Percentiles rank a stretch among this genome's conserved stretches.
Conservation (phyloP, 768 basidiomycete genomes). For the Hirschioporus abietinus region DNA sequence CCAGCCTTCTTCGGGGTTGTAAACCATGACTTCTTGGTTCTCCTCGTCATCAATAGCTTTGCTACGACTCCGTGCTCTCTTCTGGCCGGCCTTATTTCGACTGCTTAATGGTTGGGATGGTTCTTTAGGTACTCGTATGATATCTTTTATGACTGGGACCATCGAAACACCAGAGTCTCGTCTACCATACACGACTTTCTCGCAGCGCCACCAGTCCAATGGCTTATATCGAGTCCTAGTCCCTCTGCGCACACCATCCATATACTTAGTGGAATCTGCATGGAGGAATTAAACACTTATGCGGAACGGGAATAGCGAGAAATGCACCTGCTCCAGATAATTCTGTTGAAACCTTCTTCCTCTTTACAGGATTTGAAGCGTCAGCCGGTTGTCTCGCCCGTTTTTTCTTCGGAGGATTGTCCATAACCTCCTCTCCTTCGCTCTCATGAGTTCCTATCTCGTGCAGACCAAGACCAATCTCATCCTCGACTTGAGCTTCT, state of each 20-base stretch:
- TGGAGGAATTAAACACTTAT: not conserved
- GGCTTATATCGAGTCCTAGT: slow-evolving; percentile 64
- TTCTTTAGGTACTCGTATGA: slow-evolving; percentile 53
- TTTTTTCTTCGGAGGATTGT: slow-evolving; percentile 19
- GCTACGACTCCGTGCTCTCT: slow-evolving; percentile 36
- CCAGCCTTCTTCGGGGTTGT: slow-evolving; percentile 64
- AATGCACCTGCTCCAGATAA: slow-evolving; percentile 3
- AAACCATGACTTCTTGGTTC: slow-evolving; percentile 15
- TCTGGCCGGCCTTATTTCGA: slow-evolving; percentile 26
- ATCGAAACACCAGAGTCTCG: slow-evolving; percentile 43
- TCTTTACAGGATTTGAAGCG: slow-evolving; percentile 23
- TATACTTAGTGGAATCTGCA: slow-evolving; percentile 24
- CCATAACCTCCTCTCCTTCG: slow-evolving; percentile 26
- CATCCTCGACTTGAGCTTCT: slow-evolving; percentile 32
- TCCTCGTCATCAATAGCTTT: slow-evolving; percentile 38
- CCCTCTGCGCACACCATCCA: slow-evolving; percentile 61
- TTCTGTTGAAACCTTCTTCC: slow-evolving; percentile 21
- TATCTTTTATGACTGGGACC: slow-evolving; percentile 63
- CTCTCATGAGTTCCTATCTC: slow-evolving; percentile 18
- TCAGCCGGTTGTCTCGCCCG: slow-evolving; percentile 8
- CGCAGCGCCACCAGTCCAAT: slow-evolving; percentile 90
- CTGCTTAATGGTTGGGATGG: slow-evolving; percentile 42
- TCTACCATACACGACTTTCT: slow-evolving; percentile 79
- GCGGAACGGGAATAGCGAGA: not conserved
- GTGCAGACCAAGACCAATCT: slow-evolving; percentile 32